phyloP scores from a whole-genome alignment of 73 alveolate genomes.

The Vitrella brassicaformis region DNA sequence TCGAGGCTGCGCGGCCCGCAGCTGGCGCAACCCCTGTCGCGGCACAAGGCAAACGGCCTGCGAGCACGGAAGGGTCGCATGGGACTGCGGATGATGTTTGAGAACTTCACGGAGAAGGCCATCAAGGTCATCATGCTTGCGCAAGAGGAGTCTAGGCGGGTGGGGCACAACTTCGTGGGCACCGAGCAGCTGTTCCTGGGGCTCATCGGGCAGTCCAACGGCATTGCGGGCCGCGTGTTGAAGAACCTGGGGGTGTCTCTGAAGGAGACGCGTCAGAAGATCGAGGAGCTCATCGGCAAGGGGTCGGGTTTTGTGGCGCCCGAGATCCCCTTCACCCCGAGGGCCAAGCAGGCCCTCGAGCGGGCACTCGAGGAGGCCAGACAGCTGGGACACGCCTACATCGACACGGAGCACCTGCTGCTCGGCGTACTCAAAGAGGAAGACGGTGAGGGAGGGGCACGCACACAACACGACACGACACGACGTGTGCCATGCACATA shows the following conservation, averaged over 20 bases:
- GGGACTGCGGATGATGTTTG: slow-evolving; percentile 27
- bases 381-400: slow-evolving; percentile 16
- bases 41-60: no score
- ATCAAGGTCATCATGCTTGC: slow-evolving; percentile 31
- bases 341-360: slow-evolving; percentile 34
- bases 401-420: slow-evolving; percentile 22
- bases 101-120: slow-evolving; percentile 27
- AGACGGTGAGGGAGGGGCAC: slow-evolving; percentile 1
- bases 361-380: no score
- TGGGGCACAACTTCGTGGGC: slow-evolving; percentile 33
- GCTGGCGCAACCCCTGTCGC: no score
- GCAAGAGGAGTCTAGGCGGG: slow-evolving; percentile 19
- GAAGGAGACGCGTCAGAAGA: slow-evolving; percentile 17
- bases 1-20: no score
- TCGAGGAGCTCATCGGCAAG: slow-evolving; percentile 18
- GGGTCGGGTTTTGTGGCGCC: slow-evolving; percentile 19
- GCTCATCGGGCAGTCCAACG: slow-evolving; percentile 12
- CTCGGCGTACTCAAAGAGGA: slow-evolving; percentile 20
- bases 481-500: no score
- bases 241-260: slow-evolving; percentile 20
- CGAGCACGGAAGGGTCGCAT: no score
- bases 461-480: no score
- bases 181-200: slow-evolving; percentile 33
- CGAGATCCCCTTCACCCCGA: slow-evolving; percentile 35
- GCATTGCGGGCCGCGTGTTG: slow-evolving; percentile 22